Evolutionary conservation across 768 basidiomycete genomes (phyloP), one percentile per base, ranked within the genome.

Genomic region (Sutorius australiensis): DNA sequence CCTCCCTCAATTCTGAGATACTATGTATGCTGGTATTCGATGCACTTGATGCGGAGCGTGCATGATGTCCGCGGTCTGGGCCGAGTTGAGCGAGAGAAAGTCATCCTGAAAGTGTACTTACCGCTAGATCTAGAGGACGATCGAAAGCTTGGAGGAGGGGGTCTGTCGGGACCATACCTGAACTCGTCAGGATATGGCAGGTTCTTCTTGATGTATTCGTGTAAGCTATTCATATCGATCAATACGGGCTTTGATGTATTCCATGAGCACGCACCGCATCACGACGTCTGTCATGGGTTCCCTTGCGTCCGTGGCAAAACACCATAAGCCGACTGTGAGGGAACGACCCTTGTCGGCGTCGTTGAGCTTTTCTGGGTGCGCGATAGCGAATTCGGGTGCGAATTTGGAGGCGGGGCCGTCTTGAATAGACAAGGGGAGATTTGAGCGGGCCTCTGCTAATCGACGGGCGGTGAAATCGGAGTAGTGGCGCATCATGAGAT

Each of bases 241-340:
- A 56, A 45, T 16, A 38, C 1, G 13, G 6, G 30, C 11, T 17
- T 2, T n/a, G 13, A n/a, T 34, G 28, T 7, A 31, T 24, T 28
- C 4, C 31, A 32, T 46, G 32, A 32, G n/a, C 8, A 69, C 76
- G 46, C 56, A 85, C 87, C 86, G 79, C 63, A 78, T 72, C 73
- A 90, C 79, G 42, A 88, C 86, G 51, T 87, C 81, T 46, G 80
- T 79, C 72, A 92, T 76, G 21, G 84, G 80, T 65, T 89, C 87
- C 37, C 87, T 77, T 17, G 82, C 79, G 43, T 84, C 83, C 7
- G 81, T 81, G 8, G 82, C 76, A 61, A 83, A 81, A 69, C 84
- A 86, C 90, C 89, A 92, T 10, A 92, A 70, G 14, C 87, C 87
- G 53, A 89, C 78, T 1, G 81, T 86, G 41, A 74, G 74, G 2